Evolutionary conservation across 495 filamentous ascomycete genomes (phyloP), one percentile per base, ranked within the genome.

Genomic region (Geoglossum glabrum): DNA sequence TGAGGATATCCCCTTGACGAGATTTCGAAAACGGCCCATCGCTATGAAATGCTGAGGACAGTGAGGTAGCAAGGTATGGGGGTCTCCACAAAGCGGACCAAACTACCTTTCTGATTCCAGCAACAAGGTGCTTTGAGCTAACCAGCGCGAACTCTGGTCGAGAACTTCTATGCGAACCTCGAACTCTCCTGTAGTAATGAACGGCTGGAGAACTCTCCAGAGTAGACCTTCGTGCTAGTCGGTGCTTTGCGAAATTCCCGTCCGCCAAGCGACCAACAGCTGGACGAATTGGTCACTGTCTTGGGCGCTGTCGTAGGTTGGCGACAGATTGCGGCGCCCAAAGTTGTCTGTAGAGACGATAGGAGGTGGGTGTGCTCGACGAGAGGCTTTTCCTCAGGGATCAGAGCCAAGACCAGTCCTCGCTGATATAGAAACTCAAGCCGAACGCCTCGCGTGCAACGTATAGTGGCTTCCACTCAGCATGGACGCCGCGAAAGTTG

Each of bases 1-100:
- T 36, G 77, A 80, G 38, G 81, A 80, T 68, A 86, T 67, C 65
- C 81, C 76, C 71, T 83, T 81, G 56, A 71, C 69, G 54, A 85
- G 66, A 63, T 81, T 75, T 65, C 80, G 78, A 66, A 80, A 73
- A 63, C 83, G 73, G 59, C 79, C 76, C 82, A 85, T 84, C 54
- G 54, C 31, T 52, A 17, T 4, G 25, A 1, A 45, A 26, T 26
- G 49, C 17, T 6, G 49, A 27, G 30, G 28, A 13, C 46, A 45
- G 40, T 45, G n/a, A 21, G 13, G n/a, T 4, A 45, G 23, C 17
- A 21, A 21, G 10, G 5, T 17, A 45, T 17, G 19, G 10, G 40
- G 17, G 17, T 45, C n/a, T 45, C 40, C 40, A 45, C 40, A 45
- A 21, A 5, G 40, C 23, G 40, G 40, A 21, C 40, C 40, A 21